Base-by-base conservation (phyloP, 2,329 filamentous ascomycete species). In the Apiospora arundinis region DNA sequence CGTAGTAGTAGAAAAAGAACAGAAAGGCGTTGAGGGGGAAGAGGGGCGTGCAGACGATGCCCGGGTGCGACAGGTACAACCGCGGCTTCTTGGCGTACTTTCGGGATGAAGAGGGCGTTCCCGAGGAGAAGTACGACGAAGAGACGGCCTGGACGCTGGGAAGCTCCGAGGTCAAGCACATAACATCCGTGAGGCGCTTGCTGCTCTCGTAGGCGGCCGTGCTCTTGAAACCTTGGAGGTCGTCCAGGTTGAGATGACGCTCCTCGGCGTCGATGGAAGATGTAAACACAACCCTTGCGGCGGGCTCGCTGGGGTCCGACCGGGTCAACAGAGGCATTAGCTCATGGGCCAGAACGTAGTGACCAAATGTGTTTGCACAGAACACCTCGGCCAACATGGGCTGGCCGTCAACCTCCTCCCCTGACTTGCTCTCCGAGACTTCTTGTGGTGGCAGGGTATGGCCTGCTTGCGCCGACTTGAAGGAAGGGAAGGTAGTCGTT, bases 321-420 rank as follows among this genome's bases (percentile, higher is more conserved):
- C 89, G 84, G 76, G 85, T 83, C 76, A 99, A 87, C 14, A 98
- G 85, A 0, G 94, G 92, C 75, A 92, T 87, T 14, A 98, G 87
- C 78, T 92, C 90, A 80, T 97, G 95, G 21, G 90, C 90, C 32
- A 99, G 90, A 78, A 98, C 84, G 80, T 99, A 98, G 83, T 99
- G 96, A 0, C 96, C 96, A 79, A 99, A 98, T 42, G 97, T 88
- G 79, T 98, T 98, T 68, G 95, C 92, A 80, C 92, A 92, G 80
- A 98, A 99, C 23, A 97, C 90, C 75, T 94, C 88, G 3, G 94
- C 95, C 0, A 99, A 84, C 6, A 85, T 83, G 0, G 92, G 91
- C 71, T 91, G 88, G 21, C 83, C 69, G 72, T 65, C 68, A 52
- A 72, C 65, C n/a, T 46, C 14, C 21, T 14, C 68, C 40, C 8